Evolutionary conservation across 129 eudicot genomes (phyloP), one percentile per base, ranked within the genome.

Genomic region (Chrysanthemum seticuspe): DNA sequence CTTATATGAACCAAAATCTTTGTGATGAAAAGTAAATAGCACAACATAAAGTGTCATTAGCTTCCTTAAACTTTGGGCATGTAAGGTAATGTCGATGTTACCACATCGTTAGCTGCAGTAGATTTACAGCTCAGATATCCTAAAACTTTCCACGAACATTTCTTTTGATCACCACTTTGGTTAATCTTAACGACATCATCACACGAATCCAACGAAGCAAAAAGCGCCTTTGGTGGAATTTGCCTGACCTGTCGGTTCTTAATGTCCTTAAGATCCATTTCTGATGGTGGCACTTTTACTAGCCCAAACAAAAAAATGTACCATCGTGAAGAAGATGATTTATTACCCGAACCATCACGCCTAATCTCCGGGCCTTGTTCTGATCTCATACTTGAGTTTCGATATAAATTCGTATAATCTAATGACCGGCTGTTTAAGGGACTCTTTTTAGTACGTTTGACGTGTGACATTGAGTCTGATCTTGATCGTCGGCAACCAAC

Each of bases 171-270:
- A 44, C 18, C 50, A 57, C 57, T 74, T 52, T 67, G 78, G 34
- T 25, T 70, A 49, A 63, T 76, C 54, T 84, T 75, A 68, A 21
- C 27, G 0, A 12, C 73, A 40, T 70, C 73, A 13, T 70, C 73
- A 13, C 73, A 63, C 23, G 73, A 70, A 5, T 85, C 85, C 10
- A 74, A 2, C 3, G 61, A 63, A 4, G 63, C 62, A 23, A 79
- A 54, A 64, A 67, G 6, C 2, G 71, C 31, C 23, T 74, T 61
- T 14, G 80, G 57, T 10, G 67, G 12, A 13, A 63, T 83, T 23
- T 88, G 88, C 18, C 95, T 87, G 34, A 68, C 57, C 65, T 79
- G 88, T 48, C 96, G 83, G 88, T n/a, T 84, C 76, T 88, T 88
- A 1, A 91, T 83, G 61, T 84, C 90, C 44, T 56, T 74, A n/a